phyloP scores from a whole-genome alignment of 768 basidiomycete species.

The Tylopilus sp. region DNA sequence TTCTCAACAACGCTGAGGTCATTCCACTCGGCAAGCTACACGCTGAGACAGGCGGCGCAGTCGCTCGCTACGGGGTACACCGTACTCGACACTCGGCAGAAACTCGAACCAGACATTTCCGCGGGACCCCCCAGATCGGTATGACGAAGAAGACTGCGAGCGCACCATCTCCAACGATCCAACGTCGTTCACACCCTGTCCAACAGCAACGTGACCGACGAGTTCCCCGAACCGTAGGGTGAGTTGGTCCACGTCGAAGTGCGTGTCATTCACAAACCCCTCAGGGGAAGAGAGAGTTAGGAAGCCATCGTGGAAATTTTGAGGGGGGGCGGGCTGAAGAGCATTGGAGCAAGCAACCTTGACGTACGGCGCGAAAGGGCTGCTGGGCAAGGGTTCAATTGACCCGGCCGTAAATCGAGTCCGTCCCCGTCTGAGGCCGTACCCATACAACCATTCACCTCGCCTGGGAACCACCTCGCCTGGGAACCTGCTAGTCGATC shows the following conservation, averaged over 20 bases:
- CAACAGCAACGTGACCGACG: conserved; percentile 48
- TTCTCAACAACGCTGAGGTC: not conserved
- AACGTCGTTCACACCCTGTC: conserved; percentile 68
- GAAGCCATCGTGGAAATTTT: conserved; percentile 1
- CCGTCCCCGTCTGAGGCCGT: conserved; percentile 6
- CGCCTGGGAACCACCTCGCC: conserved; percentile 4
- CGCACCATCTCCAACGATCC: conserved; percentile 38
- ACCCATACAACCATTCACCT: conserved; percentile 2
- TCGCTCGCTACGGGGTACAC: too few relatives aligned
- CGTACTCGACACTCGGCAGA: too few relatives aligned
- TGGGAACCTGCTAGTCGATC: conserved; percentile 39
- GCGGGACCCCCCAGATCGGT: too few relatives aligned
- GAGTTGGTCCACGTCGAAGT: not conserved
- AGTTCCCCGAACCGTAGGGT: conserved; percentile 49
- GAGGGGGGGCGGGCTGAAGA: not conserved
- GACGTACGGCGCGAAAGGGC: conserved; percentile 45
- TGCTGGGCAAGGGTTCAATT: conserved; percentile 41
- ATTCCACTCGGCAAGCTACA: not conserved
- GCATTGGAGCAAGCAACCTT: conserved; percentile 5
- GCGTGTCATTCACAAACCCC: conserved; percentile 6
- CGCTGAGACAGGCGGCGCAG: conserved; percentile 1
- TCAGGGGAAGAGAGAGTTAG: conserved; percentile 5
- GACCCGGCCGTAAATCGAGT: conserved; percentile 64
- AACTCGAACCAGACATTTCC: too few relatives aligned
- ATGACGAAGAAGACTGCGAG: conserved; percentile 57